phyloP scores from a whole-genome alignment of 2,329 filamentous ascomycete species.

The Aspergillus flavus region DNA sequence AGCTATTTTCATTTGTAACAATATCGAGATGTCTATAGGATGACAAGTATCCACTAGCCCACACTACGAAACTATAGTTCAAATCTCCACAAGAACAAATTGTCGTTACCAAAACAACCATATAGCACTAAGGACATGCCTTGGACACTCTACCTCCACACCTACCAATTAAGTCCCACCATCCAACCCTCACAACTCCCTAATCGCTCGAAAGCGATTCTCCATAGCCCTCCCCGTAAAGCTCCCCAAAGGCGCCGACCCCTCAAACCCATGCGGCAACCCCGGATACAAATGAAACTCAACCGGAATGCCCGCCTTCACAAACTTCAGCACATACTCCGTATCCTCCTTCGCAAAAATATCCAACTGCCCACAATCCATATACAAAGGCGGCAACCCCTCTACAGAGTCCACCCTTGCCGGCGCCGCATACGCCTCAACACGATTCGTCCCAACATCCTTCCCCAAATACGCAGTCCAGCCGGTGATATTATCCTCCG shows the following conservation, averaged over 20 bases:
- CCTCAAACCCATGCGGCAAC: conserved; percentile 46
- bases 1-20: background rate
- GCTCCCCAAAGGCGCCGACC: conserved; percentile 14
- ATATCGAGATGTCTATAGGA: too few relatives aligned
- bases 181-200: background rate
- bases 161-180: background rate
- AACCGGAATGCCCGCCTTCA: conserved; percentile 40
- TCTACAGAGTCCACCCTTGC: conserved; percentile 36
- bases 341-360: conserved; percentile 45
- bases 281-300: conserved; percentile 51
- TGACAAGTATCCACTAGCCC: background rate
- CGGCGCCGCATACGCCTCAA: conserved; percentile 39
- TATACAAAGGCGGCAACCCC: conserved; percentile 46
- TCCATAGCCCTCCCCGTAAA: conserved; percentile 15
- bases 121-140: too few relatives aligned
- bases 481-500: conserved; percentile 22
- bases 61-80: background rate
- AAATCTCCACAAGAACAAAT: too few relatives aligned
- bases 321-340: conserved; percentile 43
- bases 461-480: conserved; percentile 27
- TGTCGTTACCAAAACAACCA: too few relatives aligned
- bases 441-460: conserved; percentile 28
- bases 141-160: background rate
- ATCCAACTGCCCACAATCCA: conserved; percentile 48
- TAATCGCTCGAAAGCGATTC: conserved; percentile 13